Percentiles rank a stretch among this genome's conserved stretches.
These are phyloP conservation scores for Xylariaceae sp. DNA, from an alignment of 2,329 filamentous ascomycete species.

Conservation along the genomic window DNA sequence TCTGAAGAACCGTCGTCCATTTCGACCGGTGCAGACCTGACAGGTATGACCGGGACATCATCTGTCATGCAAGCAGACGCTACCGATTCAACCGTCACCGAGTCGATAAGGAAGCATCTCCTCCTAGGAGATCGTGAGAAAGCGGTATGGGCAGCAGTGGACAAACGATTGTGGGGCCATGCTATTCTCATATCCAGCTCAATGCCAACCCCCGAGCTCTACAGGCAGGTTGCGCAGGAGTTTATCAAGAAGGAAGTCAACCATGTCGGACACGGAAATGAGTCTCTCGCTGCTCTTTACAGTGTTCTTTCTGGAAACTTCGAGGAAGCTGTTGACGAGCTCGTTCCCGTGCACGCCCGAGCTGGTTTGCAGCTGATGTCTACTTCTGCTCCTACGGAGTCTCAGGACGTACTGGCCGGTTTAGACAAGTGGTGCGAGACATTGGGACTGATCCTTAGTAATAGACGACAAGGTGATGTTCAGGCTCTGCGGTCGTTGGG, in stretches of 20 bases:
- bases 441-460: slow-evolving; percentile 76
- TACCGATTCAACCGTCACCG: slow-evolving; percentile 62
- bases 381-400: slow-evolving; percentile 56
- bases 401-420: slow-evolving; percentile 73
- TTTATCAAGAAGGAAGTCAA: slow-evolving; percentile 95
- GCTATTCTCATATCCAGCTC: slow-evolving; percentile 82
- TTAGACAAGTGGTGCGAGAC: slow-evolving; percentile 94
- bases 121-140: slow-evolving; percentile 80
- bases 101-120: slow-evolving; percentile 67
- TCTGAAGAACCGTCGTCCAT: slow-evolving; percentile 24
- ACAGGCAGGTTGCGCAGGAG: slow-evolving; percentile 90
- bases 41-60: slow-evolving; percentile 35
- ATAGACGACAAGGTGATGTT: slow-evolving; percentile 74
- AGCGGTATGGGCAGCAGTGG: slow-evolving; percentile 87
- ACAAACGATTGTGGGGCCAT: slow-evolving; percentile 93
- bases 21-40: slow-evolving; percentile 35
- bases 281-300: slow-evolving; percentile 86
- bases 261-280: slow-evolving; percentile 69
- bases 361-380: slow-evolving; percentile 89
- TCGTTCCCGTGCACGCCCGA: slow-evolving; percentile 86
- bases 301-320: slow-evolving; percentile 90
- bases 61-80: slow-evolving; percentile 54
- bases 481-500: slow-evolving; percentile 75
- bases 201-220: slow-evolving; percentile 68
- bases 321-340: slow-evolving; percentile 91